phyloP scores from a whole-genome alignment of 1,284 basidiomycete genomes.

The Afroboletus lepidellus region DNA sequence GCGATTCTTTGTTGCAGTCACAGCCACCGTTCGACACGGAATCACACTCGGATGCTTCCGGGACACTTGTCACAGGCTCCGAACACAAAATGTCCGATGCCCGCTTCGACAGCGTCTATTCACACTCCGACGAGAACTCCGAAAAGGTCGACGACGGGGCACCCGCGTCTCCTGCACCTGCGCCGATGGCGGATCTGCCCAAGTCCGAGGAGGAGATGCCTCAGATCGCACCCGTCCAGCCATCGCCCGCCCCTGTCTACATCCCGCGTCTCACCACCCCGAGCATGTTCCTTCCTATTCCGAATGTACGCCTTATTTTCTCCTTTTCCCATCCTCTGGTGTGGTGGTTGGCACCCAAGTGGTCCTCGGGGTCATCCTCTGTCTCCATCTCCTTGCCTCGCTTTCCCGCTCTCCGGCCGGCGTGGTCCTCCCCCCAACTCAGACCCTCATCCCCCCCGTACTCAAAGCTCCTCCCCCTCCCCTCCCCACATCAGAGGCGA shows the following conservation, averaged over 20 bases:
- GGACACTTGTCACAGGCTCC: constrained; percentile 19
- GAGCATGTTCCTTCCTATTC: constrained; percentile 79
- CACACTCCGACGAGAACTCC: constrained; percentile 14
- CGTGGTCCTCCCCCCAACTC: background rate
- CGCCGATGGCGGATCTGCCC: constrained; percentile 12
- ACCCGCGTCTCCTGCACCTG: background rate
- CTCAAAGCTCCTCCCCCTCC: background rate
- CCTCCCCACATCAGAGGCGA: constrained; percentile 7
- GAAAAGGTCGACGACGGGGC: background rate
- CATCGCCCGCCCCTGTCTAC: constrained; percentile 43
- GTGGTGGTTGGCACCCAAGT: constrained; percentile 57
- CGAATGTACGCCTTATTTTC: constrained; percentile 60
- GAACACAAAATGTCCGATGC: constrained; percentile 12
- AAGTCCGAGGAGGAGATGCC: constrained; percentile 31
- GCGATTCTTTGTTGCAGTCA: constrained; percentile 7
- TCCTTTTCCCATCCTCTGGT: constrained; percentile 45
- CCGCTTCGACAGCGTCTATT: background rate
- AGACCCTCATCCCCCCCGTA: background rate
- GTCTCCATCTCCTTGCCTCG: constrained; percentile 12
- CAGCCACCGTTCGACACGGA: constrained; percentile 8
- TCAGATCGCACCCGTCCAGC: background rate
- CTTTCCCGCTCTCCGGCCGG: background rate
- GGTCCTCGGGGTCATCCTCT: constrained; percentile 32
- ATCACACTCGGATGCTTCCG: constrained; percentile 23
- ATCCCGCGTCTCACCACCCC: constrained; percentile 57